These are phyloP conservation scores for Collybiopsis luxurians DNA, from an alignment of 768 basidiomycete species.

Conservation along the genomic window DNA sequence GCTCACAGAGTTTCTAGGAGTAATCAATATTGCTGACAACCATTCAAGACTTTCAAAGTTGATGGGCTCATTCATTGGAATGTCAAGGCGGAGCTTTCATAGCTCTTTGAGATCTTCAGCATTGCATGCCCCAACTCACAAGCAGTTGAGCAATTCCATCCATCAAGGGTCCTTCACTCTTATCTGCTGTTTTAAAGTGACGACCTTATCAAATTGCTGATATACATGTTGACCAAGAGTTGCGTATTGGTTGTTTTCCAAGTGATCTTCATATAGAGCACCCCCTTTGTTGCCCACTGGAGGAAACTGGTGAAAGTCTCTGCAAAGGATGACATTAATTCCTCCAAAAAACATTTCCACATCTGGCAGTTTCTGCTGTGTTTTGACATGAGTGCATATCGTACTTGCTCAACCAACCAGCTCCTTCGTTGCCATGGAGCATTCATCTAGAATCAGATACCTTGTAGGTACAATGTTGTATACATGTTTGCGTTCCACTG, in stretches of 20 bases:
- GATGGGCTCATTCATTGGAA: not conserved
- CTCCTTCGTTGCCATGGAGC: conserved; percentile 28
- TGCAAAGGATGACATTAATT: conserved; percentile 28
- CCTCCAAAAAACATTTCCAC: conserved; percentile 20
- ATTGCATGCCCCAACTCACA: conserved; percentile 21
- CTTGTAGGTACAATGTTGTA: conserved; percentile 9
- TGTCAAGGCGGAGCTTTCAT: conserved; percentile 17
- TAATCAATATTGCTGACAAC: conserved; percentile 22
- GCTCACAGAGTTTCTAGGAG: conserved; percentile 26
- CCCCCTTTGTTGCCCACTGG: conserved; percentile 15
- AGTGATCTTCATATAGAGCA: conserved; percentile 1
- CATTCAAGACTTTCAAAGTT: conserved; percentile 20
- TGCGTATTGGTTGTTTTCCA: too few species aligned
- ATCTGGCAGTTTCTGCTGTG: not conserved
- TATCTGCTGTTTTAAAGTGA: conserved; percentile 31
- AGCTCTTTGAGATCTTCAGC: conserved; percentile 25
- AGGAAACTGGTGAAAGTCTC: conserved; percentile 35
- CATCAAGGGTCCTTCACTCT: conserved; percentile 27
- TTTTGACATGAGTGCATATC: conserved; percentile 14
- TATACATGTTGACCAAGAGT: conserved; percentile 20
- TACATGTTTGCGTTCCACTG: not conserved
- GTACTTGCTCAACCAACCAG: conserved; percentile 20
- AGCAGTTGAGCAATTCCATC: conserved; percentile 24
- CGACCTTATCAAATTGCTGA: conserved; percentile 25
- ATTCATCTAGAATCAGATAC: conserved; percentile 33